A percentile compares a stretch with the other conserved stretches of the same genome.
phyloP scores from a whole-genome alignment of 768 basidiomycete species.

The Trametes sanguinea region DNA sequence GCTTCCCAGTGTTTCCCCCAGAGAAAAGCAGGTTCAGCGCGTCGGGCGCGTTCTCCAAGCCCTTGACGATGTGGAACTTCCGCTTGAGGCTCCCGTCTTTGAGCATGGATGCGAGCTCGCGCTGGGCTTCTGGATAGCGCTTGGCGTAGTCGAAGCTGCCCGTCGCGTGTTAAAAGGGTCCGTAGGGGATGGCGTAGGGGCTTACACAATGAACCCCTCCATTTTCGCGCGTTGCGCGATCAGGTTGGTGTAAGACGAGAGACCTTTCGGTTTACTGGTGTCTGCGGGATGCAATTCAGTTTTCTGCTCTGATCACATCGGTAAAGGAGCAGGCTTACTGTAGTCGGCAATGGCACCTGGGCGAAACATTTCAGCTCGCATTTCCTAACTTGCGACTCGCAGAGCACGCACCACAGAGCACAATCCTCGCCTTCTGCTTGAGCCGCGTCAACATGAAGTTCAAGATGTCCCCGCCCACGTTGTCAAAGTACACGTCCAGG shows the following conservation, averaged over 20 bases:
- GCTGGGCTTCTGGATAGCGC: slow-evolving; percentile 58
- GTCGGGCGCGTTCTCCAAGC: slow-evolving; percentile 70
- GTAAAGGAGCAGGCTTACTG: slow-evolving; percentile 45
- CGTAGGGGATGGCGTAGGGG: not conserved
- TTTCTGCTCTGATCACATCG: not conserved
- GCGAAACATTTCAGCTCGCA: not conserved
- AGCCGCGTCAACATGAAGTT: slow-evolving; percentile 75
- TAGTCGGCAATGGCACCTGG: slow-evolving; percentile 84
- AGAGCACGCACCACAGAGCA: slow-evolving; percentile 69
- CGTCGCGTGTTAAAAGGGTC: not conserved
- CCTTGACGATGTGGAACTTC: slow-evolving; percentile 78
- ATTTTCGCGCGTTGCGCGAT: slow-evolving; percentile 80
- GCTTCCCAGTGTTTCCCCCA: slow-evolving; percentile 80
- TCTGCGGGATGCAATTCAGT: slow-evolving; percentile 41
- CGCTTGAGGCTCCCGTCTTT: slow-evolving; percentile 72
- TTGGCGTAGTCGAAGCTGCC: slow-evolving; percentile 74
- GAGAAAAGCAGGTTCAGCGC: slow-evolving; percentile 72
- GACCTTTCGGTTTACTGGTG: slow-evolving; percentile 57
- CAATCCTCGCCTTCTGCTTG: slow-evolving; percentile 76
- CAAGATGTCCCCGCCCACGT: slow-evolving; percentile 80
- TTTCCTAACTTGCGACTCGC: too few relatives aligned
- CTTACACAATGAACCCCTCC: slow-evolving; percentile 82
- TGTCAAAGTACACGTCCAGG: slow-evolving; percentile 85
- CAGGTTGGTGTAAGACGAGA: slow-evolving; percentile 66
- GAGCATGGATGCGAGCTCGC: slow-evolving; percentile 59